phyloP scores from a whole-genome alignment of 441 rosid species.

The Dalechampia spathulata region DNA sequence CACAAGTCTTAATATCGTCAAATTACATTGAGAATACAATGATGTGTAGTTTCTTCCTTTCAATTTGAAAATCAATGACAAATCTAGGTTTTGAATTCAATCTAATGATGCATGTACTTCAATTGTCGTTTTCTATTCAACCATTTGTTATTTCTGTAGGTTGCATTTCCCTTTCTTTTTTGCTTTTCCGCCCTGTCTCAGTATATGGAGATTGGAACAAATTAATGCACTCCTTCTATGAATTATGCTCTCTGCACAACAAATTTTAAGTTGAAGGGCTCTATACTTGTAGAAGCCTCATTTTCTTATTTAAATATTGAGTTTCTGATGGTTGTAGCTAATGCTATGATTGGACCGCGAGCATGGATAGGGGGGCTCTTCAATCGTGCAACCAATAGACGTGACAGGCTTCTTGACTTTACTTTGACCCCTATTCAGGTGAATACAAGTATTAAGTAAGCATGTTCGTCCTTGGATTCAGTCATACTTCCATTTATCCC shows the following conservation, averaged over 20 bases:
- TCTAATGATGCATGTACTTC: not conserved
- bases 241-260: too few relatives aligned
- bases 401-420: slow-evolving; percentile 46
- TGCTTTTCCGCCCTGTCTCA: not conserved
- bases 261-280: too few relatives aligned
- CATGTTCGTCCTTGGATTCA: slow-evolving; percentile 4
- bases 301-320: slow-evolving; percentile 20
- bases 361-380: slow-evolving; percentile 90
- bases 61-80: not conserved
- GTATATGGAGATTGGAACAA: not conserved
- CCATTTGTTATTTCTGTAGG: not conserved
- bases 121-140: not conserved
- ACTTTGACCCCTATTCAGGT: slow-evolving; percentile 70
- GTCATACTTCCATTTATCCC: not conserved
- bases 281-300: not conserved
- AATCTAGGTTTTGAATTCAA: not conserved
- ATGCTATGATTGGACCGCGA: slow-evolving; percentile 93
- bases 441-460: slow-evolving; percentile 8
- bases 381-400: slow-evolving; percentile 50
- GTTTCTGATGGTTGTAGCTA: slow-evolving; percentile 48
- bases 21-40: not conserved
- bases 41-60: not conserved
- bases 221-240: too few relatives aligned
- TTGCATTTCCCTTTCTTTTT: not conserved
- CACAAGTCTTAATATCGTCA: not conserved